Base-by-base conservation (phyloP, 441 rosid genomes). In the Erodium trifolium region DNA sequence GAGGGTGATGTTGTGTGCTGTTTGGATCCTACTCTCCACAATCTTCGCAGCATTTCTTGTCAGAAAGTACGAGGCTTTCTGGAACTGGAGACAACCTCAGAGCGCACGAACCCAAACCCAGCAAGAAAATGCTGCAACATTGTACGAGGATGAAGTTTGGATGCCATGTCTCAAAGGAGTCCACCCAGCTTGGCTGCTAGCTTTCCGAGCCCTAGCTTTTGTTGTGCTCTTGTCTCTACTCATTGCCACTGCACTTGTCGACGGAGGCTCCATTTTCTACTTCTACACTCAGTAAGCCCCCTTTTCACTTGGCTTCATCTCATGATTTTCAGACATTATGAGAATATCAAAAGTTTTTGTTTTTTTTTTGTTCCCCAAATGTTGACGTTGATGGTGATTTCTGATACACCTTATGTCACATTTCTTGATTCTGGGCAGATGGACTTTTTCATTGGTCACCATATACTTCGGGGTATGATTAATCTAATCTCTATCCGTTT, bases 101-200 rank as follows among this genome's bases (percentile, higher is more conserved):
- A 23, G 27, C 27, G 27, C 27, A 23, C 27, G 27, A 23, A 23
- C 69, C 49, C 70, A 75, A 53, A 53, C 19, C 37, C 74, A 67
- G 41, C 70, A 78, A 77, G 88, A 83, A 74, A 66, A 78, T 68
- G 79, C 78, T 29, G 88, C 88, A 43, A 72, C 71, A 64, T 76
- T 93, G 65, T 82, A 79, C 49, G 96, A 86, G 34, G 96, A 94
- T 65, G 96, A 94, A 47, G 82, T 89, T 19, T 94, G 97, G 97
- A 85, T 69, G 70, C 93, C 97, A 70, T 90, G 93, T 73, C 83
- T 94, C 1, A 77, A 81, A 70, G 91, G 89, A 68, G 68, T 94
- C 69, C 97, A 88, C 53, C 97, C 97, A 31, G 96, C 89, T 71
- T 94, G 99, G 97, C 81, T 94, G 76, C 90, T 94, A 55, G 88